phyloP scores from a whole-genome alignment of 345 rosid genomes.

The Draba incana region DNA sequence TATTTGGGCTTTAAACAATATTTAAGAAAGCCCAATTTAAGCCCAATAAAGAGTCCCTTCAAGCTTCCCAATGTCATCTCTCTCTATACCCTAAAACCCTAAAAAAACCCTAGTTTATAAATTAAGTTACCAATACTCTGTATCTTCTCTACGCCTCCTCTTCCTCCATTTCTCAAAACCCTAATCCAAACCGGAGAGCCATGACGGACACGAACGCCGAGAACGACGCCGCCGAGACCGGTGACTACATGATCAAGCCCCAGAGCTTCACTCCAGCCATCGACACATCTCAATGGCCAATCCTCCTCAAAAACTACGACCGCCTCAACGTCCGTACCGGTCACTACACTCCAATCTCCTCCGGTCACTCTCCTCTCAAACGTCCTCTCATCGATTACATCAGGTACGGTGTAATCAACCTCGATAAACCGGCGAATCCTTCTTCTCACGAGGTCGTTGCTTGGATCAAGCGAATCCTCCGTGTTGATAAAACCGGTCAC shows the following conservation, averaged over 20 bases:
- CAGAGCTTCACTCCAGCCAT: conserved; percentile 72
- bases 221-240: conserved; percentile 29
- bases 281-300: conserved; percentile 93
- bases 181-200: conserved; percentile 11
- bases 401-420: conserved; percentile 83
- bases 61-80: conserved; percentile 16
- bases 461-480: conserved; percentile 91
- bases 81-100: conserved; percentile 36
- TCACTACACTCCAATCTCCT: conserved; percentile 90
- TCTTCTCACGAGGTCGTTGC: conserved; percentile 99
- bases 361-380: conserved; percentile 87
- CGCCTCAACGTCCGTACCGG: conserved; percentile 95
- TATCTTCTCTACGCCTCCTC: background rate
- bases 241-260: conserved; percentile 83
- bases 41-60: background rate
- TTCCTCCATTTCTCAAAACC: conserved; percentile 15
- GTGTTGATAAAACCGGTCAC: conserved; percentile 94
- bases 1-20: background rate
- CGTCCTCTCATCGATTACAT: conserved; percentile 83
- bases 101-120: conserved; percentile 29
- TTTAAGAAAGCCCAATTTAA: background rate
- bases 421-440: conserved; percentile 94
- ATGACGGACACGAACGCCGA: conserved; percentile 57
- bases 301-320: conserved; percentile 89
- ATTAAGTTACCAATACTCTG: background rate